Conservation (phyloP, 805 yeast species). For the Saturnispora gosingensis region DNA sequence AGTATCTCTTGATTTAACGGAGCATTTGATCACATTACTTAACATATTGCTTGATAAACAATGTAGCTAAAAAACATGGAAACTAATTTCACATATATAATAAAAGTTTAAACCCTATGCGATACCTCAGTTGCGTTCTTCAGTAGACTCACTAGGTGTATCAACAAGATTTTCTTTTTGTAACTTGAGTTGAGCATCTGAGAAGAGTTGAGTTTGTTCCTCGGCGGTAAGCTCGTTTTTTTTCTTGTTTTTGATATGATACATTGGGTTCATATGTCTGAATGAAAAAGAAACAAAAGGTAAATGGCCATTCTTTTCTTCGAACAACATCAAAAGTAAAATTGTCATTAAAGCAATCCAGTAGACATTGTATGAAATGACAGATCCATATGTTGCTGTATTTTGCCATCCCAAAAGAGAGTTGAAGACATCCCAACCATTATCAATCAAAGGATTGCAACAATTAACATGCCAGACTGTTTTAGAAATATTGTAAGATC, state of each 20-base stretch:
- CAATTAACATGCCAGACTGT: slow-evolving; percentile 96
- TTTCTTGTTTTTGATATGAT: slow-evolving; percentile 60
- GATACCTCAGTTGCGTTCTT: background rate
- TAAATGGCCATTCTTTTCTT: slow-evolving; percentile 77
- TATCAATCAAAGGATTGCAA: slow-evolving; percentile 85
- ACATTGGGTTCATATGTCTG: slow-evolving; percentile 59
- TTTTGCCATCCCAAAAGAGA: slow-evolving; percentile 96
- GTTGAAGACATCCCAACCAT: slow-evolving; percentile 97
- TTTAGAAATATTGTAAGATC: slow-evolving; percentile 74
- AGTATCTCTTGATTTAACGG: too few relatives aligned
- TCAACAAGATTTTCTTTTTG: background rate
- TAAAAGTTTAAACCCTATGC: background rate
- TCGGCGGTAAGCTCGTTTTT: slow-evolving; percentile 43
- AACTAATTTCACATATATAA: too few relatives aligned
- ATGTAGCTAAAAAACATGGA: too few relatives aligned
- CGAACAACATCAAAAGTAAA: slow-evolving; percentile 58
- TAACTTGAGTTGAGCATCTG: slow-evolving; percentile 26
- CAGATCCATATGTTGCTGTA: slow-evolving; percentile 89
- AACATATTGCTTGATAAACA: too few relatives aligned
- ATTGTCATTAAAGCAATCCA: slow-evolving; percentile 63
- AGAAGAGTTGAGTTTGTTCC: slow-evolving; percentile 47
- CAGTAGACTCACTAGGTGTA: background rate
- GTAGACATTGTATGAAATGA: slow-evolving; percentile 78
- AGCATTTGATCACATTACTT: too few relatives aligned
- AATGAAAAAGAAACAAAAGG: slow-evolving; percentile 48